Evolutionary conservation across 1,284 basidiomycete species (phyloP), one percentile per base, ranked within the genome.

Genomic region (Exobasidium rhododendri): DNA sequence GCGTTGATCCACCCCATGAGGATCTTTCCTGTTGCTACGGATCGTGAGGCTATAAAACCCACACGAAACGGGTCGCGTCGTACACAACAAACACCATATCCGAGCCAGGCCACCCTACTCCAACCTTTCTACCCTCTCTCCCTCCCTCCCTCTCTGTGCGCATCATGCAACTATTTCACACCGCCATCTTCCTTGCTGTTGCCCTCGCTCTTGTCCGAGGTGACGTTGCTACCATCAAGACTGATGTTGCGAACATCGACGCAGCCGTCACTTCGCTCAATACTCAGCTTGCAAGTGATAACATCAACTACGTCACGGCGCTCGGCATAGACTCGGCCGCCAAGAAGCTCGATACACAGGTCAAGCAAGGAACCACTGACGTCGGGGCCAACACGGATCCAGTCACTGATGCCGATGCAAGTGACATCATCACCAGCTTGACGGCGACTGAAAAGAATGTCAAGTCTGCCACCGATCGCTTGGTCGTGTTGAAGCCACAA

Each of bases 111-210:
- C n/a, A n/a, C n/a, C n/a, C n/a, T n/a, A n/a, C n/a, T n/a, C n/a
- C n/a, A n/a, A n/a, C n/a, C n/a, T n/a, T n/a, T n/a, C n/a, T n/a
- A n/a, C 32, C 4, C 4, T 46, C 32, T 29, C 24, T 32, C 29
- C 53, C 14, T 24, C 3, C 3, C 29, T 32, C 53, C 4, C 2
- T 55, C 53, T 35, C 28, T 55, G 5, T 26, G 29, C 55, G 26
- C 55, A 62, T n/a, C 53, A 62, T 62, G 61, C 56, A 58, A 49
- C 59, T 62, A 56, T 49, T 55, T 28, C 10, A 54, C 20, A 24
- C 57, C 35, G 61, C 61, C 40, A 20, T 46, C 49, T 28, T 62
- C 51, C 5, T 59, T 14, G 61, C 61, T 44, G 20, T 51, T 22
- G 44, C 61, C 56, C 46, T 51, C 43, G 61, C 61, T 53, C 11